These are phyloP conservation scores for Hymenoscyphus albidus DNA, from an alignment of 2,329 filamentous ascomycete species.

Conservation along the genomic window DNA sequence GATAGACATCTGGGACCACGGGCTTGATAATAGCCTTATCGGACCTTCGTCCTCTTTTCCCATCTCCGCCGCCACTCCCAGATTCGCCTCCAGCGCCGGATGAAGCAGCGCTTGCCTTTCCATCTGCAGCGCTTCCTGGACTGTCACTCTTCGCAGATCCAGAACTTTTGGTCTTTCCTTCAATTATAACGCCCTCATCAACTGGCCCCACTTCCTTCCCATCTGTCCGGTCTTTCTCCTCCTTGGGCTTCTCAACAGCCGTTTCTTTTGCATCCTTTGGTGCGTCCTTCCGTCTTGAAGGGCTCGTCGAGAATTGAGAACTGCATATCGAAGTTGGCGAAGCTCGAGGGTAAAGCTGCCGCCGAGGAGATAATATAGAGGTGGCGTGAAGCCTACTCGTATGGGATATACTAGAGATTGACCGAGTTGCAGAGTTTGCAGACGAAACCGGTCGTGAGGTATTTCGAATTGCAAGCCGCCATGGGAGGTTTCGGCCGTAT, in stretches of 20 bases:
- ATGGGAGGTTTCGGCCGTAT: slow-evolving; percentile 61
- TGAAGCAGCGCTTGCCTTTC: slow-evolving; percentile 27
- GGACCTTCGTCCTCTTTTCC: slow-evolving; percentile 66
- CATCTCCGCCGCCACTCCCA: slow-evolving; percentile 52
- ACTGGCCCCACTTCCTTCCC: slow-evolving; percentile 33
- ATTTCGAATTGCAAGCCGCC: slow-evolving; percentile 51
- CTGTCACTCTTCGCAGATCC: slow-evolving; percentile 24
- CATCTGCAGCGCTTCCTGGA: slow-evolving; percentile 27
- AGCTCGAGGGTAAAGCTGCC: slow-evolving; percentile 52
- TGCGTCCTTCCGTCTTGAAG: slow-evolving; percentile 45
- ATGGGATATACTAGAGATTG: slow-evolving; percentile 2
- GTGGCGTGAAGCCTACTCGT: slow-evolving; percentile 27
- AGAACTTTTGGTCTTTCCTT: slow-evolving; percentile 33
- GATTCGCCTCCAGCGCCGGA: slow-evolving; percentile 29
- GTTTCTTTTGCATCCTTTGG: slow-evolving; percentile 38
- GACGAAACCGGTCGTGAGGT: slow-evolving; percentile 20
- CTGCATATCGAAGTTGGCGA: slow-evolving; percentile 44
- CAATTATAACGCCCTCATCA: slow-evolving; percentile 43
- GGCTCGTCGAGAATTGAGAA: slow-evolving; percentile 48
- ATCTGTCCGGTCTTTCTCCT: slow-evolving; percentile 40
- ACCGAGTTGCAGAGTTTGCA: slow-evolving; percentile 17
- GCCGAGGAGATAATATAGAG: slow-evolving; percentile 14
- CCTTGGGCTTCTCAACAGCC: slow-evolving; percentile 41
- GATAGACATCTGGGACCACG: slow-evolving; percentile 89
- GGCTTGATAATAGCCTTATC: slow-evolving; percentile 82